Evolutionary conservation across 768 basidiomycete species (phyloP).

Genomic region (Xerocomellus dryophilus): DNA sequence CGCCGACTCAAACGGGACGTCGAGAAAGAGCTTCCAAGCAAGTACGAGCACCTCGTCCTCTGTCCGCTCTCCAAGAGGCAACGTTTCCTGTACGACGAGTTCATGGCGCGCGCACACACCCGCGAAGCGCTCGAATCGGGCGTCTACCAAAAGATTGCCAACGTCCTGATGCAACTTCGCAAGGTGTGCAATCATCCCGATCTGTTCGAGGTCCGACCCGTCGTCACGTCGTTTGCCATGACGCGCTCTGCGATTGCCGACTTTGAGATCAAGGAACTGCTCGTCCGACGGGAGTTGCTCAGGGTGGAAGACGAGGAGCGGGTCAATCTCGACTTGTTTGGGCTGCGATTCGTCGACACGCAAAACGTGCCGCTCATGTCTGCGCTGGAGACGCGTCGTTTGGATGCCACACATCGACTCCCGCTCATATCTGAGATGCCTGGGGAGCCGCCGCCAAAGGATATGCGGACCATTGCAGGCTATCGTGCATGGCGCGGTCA

Average conservation of each 20-base stretch:
- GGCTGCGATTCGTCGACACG: slow-evolving; percentile 56
- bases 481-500: slow-evolving; percentile 54
- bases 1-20: slow-evolving; percentile 98
- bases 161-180: slow-evolving; percentile 96
- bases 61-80: slow-evolving; percentile 89
- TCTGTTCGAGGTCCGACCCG: slow-evolving; percentile 85
- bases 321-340: slow-evolving; percentile 61
- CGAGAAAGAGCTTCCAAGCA: slow-evolving; percentile 91
- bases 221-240: slow-evolving; percentile 74
- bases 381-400: slow-evolving; percentile 48
- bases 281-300: slow-evolving; percentile 74
- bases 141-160: slow-evolving; percentile 84
- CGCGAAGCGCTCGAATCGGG: slow-evolving; percentile 80
- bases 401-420: slow-evolving; percentile 59
- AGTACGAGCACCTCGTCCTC: slow-evolving; percentile 86
- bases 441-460: slow-evolving; percentile 66
- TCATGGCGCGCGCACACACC: slow-evolving; percentile 87
- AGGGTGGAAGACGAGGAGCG: slow-evolving; percentile 48
- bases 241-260: slow-evolving; percentile 71
- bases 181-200: slow-evolving; percentile 97
- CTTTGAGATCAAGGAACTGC: slow-evolving; percentile 83
- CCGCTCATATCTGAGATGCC: slow-evolving; percentile 52
- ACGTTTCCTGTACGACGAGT: slow-evolving; percentile 94
- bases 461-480: slow-evolving; percentile 72
- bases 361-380: slow-evolving; percentile 54